A percentile compares a stretch with the other conserved stretches of the same genome.
Evolutionary conservation across 495 filamentous ascomycete genomes (phyloP).

Genomic region (Filosporella fistucella): DNA sequence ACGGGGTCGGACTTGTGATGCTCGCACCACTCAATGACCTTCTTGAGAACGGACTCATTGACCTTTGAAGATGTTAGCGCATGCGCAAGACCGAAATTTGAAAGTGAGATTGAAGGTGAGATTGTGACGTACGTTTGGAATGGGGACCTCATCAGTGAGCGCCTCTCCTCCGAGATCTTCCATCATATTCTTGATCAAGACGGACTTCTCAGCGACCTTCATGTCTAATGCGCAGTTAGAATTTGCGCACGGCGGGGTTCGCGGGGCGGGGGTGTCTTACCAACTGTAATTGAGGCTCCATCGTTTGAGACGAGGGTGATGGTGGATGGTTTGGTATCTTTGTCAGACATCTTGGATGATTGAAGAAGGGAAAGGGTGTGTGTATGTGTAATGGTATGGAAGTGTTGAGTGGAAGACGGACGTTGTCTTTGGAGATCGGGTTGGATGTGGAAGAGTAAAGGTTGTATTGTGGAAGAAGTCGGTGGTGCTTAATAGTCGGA

Average conservation of each 20-base stretch:
- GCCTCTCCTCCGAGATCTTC: constrained; percentile 78
- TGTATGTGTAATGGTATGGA: neutral
- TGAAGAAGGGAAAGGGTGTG: neutral
- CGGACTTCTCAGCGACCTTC: constrained; percentile 80
- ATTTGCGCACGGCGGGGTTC: neutral
- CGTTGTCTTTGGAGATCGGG: neutral
- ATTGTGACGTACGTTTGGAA: constrained; percentile 71
- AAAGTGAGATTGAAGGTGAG: neutral
- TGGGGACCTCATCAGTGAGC: constrained; percentile 66
- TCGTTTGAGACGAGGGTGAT: constrained; percentile 58
- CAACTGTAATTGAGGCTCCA: constrained; percentile 46
- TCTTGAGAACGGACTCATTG: constrained; percentile 86
- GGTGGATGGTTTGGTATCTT: constrained; percentile 19
- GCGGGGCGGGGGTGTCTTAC: constrained; percentile 34
- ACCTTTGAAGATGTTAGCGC: constrained; percentile 49
- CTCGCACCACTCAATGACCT: constrained; percentile 96
- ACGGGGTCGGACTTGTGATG: constrained; percentile 88
- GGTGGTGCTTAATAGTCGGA: no score
- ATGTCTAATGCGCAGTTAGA: constrained; percentile 51
- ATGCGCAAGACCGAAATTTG: neutral
- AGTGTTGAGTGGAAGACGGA: neutral
- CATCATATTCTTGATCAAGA: constrained; percentile 96
- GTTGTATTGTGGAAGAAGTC: no score
- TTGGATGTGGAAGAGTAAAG: neutral
- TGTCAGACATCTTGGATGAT: neutral